phyloP scores from a whole-genome alignment of 371 early-diverging fungal species.

The Gilbertella persicaria region DNA sequence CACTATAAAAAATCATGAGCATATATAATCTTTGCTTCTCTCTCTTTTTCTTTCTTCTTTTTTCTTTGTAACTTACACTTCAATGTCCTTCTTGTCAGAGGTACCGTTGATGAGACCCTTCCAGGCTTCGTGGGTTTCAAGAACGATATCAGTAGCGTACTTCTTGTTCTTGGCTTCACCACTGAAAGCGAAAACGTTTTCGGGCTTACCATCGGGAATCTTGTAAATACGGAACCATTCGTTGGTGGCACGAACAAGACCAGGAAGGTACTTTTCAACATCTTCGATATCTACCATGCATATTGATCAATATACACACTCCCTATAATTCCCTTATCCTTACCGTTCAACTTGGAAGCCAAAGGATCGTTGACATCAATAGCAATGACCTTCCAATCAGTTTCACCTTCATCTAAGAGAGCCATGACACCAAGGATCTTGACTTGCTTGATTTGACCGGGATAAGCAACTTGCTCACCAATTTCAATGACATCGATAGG shows the following conservation, averaged over 20 bases:
- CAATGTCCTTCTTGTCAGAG: conserved; percentile 72
- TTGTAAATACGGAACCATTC: conserved; percentile 99
- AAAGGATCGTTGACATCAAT: conserved; percentile 92
- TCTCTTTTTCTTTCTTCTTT: background rate
- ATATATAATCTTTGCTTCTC: too few species aligned
- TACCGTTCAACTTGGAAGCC: conserved; percentile 82
- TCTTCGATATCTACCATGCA: conserved; percentile 83
- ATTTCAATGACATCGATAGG: conserved; percentile 97
- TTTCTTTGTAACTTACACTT: conserved; percentile 48
- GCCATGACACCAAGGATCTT: conserved; percentile 96
- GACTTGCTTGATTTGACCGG: conserved; percentile 96
- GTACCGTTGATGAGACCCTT: conserved; percentile 76
- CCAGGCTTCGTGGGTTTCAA: conserved; percentile 97
- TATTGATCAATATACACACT: background rate
- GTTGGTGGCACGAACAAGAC: conserved; percentile 87
- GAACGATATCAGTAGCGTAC: conserved; percentile 91
- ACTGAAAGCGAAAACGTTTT: conserved; percentile 95
- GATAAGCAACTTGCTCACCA: conserved; percentile 78
- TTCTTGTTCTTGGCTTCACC: conserved; percentile 93
- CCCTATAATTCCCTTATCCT: conserved; percentile 7
- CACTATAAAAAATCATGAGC: conserved; percentile 37
- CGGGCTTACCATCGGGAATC: conserved; percentile 96
- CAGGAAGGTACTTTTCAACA: conserved; percentile 91
- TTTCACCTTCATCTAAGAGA: conserved; percentile 95
- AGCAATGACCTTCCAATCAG: conserved; percentile 97